phyloP scores from a whole-genome alignment of 1,284 basidiomycete genomes.

The Trichosporon sp. region DNA sequence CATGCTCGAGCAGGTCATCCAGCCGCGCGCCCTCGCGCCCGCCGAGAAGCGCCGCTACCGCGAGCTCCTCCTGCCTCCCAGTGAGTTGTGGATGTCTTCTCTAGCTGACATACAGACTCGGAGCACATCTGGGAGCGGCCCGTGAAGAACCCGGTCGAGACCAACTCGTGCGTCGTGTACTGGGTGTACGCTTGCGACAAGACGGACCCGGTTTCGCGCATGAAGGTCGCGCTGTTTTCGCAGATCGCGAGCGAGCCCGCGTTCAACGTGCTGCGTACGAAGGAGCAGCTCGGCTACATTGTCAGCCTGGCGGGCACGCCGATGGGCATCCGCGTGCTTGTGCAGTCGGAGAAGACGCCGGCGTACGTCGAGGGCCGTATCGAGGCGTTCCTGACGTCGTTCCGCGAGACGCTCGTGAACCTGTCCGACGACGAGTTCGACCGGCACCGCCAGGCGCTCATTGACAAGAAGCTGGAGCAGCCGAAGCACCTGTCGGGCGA shows the following conservation, averaged over 20 bases:
- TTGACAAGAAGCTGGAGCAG: conserved; percentile 66
- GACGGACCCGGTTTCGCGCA: conserved; percentile 54
- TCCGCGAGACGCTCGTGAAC: conserved; percentile 58
- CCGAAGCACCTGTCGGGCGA: conserved; percentile 68
- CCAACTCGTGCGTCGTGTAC: conserved; percentile 79
- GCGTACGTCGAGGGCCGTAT: conserved; percentile 83
- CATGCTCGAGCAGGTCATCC: conserved; percentile 66
- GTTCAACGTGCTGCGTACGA: conserved; percentile 92
- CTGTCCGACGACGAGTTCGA: conserved; percentile 63
- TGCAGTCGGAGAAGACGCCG: conserved; percentile 84
- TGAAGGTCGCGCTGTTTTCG: conserved; percentile 50
- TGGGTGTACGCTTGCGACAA: conserved; percentile 61
- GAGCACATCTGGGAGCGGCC: conserved; percentile 66
- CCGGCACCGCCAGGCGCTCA: conserved; percentile 61
- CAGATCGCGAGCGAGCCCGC: conserved; percentile 83
- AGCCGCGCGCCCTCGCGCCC: conserved; percentile 57
- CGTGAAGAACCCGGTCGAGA: conserved; percentile 80
- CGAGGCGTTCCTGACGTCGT: conserved; percentile 74
- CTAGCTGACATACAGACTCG: conserved; percentile 54
- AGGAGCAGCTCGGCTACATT: conserved; percentile 94
- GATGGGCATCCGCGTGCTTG: conserved; percentile 76
- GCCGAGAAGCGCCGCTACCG: conserved; percentile 58
- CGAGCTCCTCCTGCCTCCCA: conserved; percentile 64
- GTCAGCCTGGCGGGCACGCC: conserved; percentile 61
- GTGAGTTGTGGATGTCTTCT: too few species aligned